Evolutionary conservation across 129 eudicot genomes (phyloP), one percentile per base, ranked within the genome.

Genomic region (Oenanthe sinensis): DNA sequence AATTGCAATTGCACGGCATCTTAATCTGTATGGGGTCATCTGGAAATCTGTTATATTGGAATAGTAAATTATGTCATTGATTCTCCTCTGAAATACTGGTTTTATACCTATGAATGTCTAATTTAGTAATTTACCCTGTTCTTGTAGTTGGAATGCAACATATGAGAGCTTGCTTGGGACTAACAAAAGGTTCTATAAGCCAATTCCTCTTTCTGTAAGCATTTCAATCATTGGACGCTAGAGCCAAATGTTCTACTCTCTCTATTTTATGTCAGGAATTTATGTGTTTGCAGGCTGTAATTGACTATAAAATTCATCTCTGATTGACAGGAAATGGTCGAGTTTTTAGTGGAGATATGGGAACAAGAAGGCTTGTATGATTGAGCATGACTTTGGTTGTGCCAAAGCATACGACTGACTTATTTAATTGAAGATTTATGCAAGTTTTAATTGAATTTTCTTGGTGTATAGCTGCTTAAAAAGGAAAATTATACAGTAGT

Each of bases 131-230:
- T 28, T 71, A 70, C 44, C 22, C 5, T 58, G 16, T 45, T 73
- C 45, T 74, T 83, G 82, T 44, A 90, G 96, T 75, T 87, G 91
- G 90, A 84, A 87, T 84, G 96, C 89, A 5, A 78, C 88, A 55
- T 87, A 81, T 58, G 96, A 92, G 44, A 85, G 84, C 84, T 84
- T 90, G 83, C 86, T 92, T 3, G 86, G 90, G 78, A 84, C 90
- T 44, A 90, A 70, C 88, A 85, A 82, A 70, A 85, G 85, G 13
- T 92, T 90, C 49, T 80, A 89, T 16, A 88, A 77, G 68, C 89
- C 86, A 2, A 86, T 87, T 74, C 96, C 97, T 75, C 87, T 92
- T 42, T 62, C 87, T 28, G 93, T 90, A 73, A 90, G 92, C 84
- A 47, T 16, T 54, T 58, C 46, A 9, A 75, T 82, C n/a, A n/a